phyloP scores from a whole-genome alignment of 2,329 filamentous ascomycete species.

The Zasmidium cellare region DNA sequence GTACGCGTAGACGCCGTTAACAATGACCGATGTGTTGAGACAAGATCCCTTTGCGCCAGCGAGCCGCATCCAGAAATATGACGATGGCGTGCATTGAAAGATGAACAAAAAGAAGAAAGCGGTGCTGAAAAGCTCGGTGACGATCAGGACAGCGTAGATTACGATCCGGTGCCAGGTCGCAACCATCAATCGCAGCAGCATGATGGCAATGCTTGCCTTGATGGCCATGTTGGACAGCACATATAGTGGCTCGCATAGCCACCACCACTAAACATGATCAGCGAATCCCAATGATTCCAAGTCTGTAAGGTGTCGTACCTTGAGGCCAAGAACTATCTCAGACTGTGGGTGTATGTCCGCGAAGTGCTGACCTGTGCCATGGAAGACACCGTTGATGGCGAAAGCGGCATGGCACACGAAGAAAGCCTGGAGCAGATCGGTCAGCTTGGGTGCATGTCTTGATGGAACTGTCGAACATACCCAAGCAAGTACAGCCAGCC shows the following conservation, averaged over 20 bases:
- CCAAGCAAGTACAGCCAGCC: constrained; percentile 12
- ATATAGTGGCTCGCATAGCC: constrained; percentile 35
- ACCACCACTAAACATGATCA: constrained; percentile 42
- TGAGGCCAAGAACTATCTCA: constrained; percentile 13
- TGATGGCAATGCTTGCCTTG: constrained; percentile 22
- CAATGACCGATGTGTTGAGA: constrained; percentile 8
- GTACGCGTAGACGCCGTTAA: constrained; percentile 15
- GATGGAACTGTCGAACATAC: too few relatives aligned
- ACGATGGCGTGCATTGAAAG: constrained; percentile 16
- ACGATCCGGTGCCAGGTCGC: constrained; percentile 7
- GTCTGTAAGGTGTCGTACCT: constrained; percentile 8
- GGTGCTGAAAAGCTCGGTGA: constrained; percentile 17
- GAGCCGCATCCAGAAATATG: constrained; percentile 20
- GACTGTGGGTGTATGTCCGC: constrained; percentile 12
- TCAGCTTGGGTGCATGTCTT: too few relatives aligned
- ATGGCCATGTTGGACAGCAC: constrained; percentile 24
- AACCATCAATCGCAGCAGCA: constrained; percentile 18
- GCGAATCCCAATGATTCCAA: too few relatives aligned
- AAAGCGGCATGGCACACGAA: constrained; percentile 14
- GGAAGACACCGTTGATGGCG: constrained; percentile 14
- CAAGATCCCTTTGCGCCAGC: constrained; percentile 14
- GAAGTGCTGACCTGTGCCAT: constrained; percentile 17
- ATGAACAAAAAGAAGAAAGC: constrained; percentile 22
- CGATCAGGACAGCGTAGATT: constrained; percentile 12
- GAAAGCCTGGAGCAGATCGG: constrained; percentile 9